Evolutionary conservation across 2,329 filamentous ascomycete genomes (phyloP).

Genomic region (Alternaria sp.): DNA sequence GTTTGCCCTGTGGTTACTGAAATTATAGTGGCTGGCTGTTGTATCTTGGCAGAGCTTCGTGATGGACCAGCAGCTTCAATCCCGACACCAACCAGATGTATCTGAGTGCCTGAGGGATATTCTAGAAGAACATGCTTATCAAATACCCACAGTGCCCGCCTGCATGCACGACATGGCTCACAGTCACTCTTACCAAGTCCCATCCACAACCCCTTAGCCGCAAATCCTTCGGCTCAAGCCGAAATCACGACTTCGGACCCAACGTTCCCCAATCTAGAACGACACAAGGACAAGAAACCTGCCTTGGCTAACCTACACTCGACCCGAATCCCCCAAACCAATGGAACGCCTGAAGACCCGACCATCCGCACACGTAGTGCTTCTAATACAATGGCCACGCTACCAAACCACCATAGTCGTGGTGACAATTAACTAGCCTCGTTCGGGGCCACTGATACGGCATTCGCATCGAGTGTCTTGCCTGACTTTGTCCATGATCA

Average conservation of each 20-base stretch:
- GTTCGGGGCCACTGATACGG: not conserved
- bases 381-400: not conserved
- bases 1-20: not conserved
- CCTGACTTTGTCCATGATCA: not conserved
- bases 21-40: not conserved
- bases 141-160: not conserved
- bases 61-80: not conserved
- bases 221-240: not conserved
- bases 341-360: not conserved
- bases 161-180: not conserved
- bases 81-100: not conserved
- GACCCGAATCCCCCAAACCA: not conserved
- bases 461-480: not conserved
- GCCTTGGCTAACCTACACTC: not conserved
- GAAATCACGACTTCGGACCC: not conserved
- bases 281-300: not conserved
- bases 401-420: slow-evolving; percentile 8
- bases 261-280: not conserved
- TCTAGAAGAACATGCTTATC: not conserved
- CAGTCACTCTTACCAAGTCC: not conserved
- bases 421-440: not conserved
- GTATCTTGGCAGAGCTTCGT: not conserved
- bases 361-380: not conserved
- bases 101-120: not conserved
- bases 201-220: not conserved